Percentiles rank a stretch among this genome's conserved stretches.
These are phyloP conservation scores for Aegilops tauschii DNA, from an alignment of 176 grass and related monocot genomes.

Conservation along the genomic window DNA sequence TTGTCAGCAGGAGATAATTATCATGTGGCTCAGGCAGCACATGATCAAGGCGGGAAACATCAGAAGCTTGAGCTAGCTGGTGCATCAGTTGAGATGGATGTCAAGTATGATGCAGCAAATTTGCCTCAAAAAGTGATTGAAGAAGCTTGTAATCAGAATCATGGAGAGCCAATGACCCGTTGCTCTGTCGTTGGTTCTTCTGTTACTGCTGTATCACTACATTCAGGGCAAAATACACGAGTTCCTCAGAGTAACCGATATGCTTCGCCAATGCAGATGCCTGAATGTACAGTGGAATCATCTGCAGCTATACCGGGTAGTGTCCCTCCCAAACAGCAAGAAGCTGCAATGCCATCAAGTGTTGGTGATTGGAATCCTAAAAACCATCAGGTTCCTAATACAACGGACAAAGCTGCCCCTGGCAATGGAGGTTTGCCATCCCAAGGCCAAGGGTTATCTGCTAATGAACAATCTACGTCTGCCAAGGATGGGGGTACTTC, in stretches of 20 bases:
- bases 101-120: constrained; percentile 41
- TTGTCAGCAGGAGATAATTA: constrained; percentile 63
- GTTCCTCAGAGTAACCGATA: constrained; percentile 16
- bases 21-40: constrained; percentile 32
- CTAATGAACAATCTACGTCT: constrained; percentile 45
- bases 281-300: constrained; percentile 42
- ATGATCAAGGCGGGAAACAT: constrained; percentile 30
- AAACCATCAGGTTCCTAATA: constrained; percentile 38
- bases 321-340: constrained; percentile 35
- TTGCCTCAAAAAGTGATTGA: constrained; percentile 33
- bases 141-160: constrained; percentile 38
- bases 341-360: constrained; percentile 18
- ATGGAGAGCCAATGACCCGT: constrained; percentile 52
- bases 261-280: constrained; percentile 36
- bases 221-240: constrained; percentile 45
- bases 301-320: constrained; percentile 23
- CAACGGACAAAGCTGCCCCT: constrained; percentile 40
- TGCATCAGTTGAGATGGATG: constrained; percentile 25
- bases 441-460: constrained; percentile 38
- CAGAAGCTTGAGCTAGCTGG: constrained; percentile 37
- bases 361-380: constrained; percentile 40
- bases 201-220: constrained; percentile 45
- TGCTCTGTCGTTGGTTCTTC: constrained; percentile 66
- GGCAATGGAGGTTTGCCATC: constrained; percentile 34
- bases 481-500: constrained; percentile 38